A percentile compares a stretch with the other conserved stretches of the same genome.
Evolutionary conservation across 169 alveolate genomes (phyloP).

Genomic region (Plasmodium ovale): DNA sequence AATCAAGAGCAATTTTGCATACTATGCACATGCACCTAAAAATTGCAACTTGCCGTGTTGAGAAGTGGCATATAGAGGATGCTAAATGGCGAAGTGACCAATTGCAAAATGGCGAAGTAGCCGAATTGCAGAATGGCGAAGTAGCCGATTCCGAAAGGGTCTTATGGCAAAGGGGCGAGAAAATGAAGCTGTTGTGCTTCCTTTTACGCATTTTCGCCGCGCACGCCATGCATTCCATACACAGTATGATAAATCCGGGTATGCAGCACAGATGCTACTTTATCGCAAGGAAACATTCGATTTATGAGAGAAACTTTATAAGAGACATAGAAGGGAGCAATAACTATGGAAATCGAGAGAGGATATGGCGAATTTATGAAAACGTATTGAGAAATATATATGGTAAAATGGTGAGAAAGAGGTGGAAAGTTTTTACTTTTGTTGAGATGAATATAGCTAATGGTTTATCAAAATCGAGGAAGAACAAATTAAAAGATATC

Average conservation of each 20-base stretch:
- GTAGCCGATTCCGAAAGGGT: too few species aligned
- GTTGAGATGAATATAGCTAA: neutral
- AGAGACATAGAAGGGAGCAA: neutral
- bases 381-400: neutral
- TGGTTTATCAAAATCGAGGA: neutral
- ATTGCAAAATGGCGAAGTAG: too few species aligned
- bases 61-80: too few species aligned
- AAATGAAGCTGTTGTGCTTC: too few species aligned
- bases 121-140: too few species aligned
- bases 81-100: too few species aligned
- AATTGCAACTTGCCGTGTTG: too few species aligned
- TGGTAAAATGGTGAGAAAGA: neutral
- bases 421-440: neutral
- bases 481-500: neutral
- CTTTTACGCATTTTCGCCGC: neutral
- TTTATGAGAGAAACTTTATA: neutral
- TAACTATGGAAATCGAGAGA: neutral
- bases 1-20: too few species aligned
- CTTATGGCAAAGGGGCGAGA: too few species aligned
- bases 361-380: neutral
- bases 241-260: neutral
- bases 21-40: too few species aligned
- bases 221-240: neutral
- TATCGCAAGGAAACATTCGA: neutral
- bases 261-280: neutral